phyloP scores from a whole-genome alignment of 305 asterid species.

The Fraxinus ornus region DNA sequence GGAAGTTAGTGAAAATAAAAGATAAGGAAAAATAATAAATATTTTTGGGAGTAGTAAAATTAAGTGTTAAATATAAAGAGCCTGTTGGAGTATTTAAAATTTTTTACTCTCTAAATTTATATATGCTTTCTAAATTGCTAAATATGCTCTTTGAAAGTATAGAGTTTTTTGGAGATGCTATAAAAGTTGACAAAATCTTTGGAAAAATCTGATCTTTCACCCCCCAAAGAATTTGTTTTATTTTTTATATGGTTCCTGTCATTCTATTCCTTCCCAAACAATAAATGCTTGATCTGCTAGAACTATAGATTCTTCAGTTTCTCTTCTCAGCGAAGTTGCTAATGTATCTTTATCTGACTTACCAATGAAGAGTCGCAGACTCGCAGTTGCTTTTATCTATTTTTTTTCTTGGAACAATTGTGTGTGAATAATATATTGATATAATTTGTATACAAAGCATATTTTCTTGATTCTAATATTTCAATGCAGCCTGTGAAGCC shows the following conservation, averaged over 20 bases:
- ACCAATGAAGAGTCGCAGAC: not conserved
- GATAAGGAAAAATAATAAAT: no score
- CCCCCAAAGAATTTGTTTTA: not conserved
- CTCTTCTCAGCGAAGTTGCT: not conserved
- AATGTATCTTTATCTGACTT: not conserved
- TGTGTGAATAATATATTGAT: not conserved
- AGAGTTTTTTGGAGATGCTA: no score
- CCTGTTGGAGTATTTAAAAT: no score
- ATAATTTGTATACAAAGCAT: not conserved
- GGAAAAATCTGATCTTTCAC: not conserved
- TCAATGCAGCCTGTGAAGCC: conserved; percentile 68
- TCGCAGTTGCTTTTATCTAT: not conserved
- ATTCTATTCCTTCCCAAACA: not conserved
- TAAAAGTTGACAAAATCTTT: not conserved
- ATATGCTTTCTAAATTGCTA: no score
- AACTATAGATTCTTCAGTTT: not conserved
- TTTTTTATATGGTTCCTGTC: not conserved
- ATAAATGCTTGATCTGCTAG: not conserved
- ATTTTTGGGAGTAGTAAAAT: no score
- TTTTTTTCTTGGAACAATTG: conserved; percentile 5
- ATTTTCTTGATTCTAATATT: not conserved
- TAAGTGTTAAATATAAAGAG: no score
- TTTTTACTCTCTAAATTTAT: no score
- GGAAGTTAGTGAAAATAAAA: no score
- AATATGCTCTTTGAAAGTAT: no score